Base-by-base conservation (phyloP, 1,284 basidiomycete species). In the Tilletia caries region DNA sequence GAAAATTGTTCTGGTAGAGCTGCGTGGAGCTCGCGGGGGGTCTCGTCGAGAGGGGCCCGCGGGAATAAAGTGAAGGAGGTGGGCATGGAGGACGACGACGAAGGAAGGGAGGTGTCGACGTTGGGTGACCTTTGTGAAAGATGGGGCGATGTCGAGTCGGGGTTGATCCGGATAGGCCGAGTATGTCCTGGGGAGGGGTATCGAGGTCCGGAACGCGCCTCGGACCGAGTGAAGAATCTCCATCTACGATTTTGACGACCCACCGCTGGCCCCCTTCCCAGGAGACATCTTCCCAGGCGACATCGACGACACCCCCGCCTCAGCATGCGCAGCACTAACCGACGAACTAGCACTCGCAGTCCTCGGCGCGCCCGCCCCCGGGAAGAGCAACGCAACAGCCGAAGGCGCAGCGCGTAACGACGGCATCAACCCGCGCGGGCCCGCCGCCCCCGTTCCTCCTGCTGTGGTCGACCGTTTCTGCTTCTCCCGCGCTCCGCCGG, bases 331-430 rank as follows among this genome's bases (percentile, higher is more conserved):
- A 62, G 58, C 58, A 29, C 58, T 62, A 27, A 62, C 10, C 27
- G 58, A 33, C 29, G 29, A 33, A 20, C 29, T 62, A 29, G 27
- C 58, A 8, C 29, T 33, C 27, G 58, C 58, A 25, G 58, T 62
- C 29, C 58, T 27, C 12, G 58, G 18, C 29, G 58, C 34, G 6
- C 27, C 29, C 58, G 58, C 27, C 3, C 58, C 58, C 3, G 58
- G 58, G 33, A 62, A 62, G 58, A 62, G 58, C 32, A 62, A 37
- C 18, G 58, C 58, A 8, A 62, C 58, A 23, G 58, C 58, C 27
- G 58, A 62, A 15, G 58, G 58, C 18, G 58, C 58, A 3, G 58
- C 27, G 5, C 58, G 58, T 15, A 62, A 37, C 27, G 58, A 20
- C 18, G 58, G 58, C 58, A 62, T 62, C 58, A 62, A 33, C 1